Percentiles rank a stretch among this genome's conserved stretches.
phyloP scores from a whole-genome alignment of 2,329 filamentous ascomycete genomes.

The Pseudogymnoascus sp. region DNA sequence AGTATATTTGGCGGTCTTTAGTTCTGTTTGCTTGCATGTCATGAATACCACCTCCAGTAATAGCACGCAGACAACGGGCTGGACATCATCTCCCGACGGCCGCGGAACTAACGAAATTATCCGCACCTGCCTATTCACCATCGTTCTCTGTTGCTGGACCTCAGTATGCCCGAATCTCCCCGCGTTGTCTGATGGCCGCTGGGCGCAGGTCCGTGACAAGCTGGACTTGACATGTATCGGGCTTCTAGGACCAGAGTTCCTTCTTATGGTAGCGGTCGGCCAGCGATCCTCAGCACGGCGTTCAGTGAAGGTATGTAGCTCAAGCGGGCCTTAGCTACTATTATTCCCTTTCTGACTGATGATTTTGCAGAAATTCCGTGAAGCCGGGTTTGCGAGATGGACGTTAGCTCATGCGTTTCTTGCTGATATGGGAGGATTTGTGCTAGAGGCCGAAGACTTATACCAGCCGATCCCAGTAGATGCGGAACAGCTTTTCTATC shows the following conservation, averaged over 20 bases:
- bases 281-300: conserved; percentile 32
- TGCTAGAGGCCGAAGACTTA: conserved; percentile 28
- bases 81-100: conserved; percentile 32
- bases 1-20: not conserved
- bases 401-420: conserved; percentile 37
- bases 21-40: not conserved
- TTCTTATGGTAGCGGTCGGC: conserved; percentile 32
- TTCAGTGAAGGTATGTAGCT: conserved; percentile 28
- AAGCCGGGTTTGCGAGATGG: conserved; percentile 28
- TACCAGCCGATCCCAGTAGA: conserved; percentile 33
- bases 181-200: conserved; percentile 28
- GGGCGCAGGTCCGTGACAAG: conserved; percentile 30
- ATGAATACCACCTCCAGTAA: not conserved
- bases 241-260: conserved; percentile 35
- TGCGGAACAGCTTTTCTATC: conserved; percentile 31
- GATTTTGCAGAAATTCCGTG: conserved; percentile 16
- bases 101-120: conserved; percentile 39
- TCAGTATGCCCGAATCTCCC: conserved; percentile 36
- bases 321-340: not conserved
- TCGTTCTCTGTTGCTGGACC: conserved; percentile 38
- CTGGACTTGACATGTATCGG: conserved; percentile 32
- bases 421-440: conserved; percentile 38
- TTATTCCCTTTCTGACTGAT: not conserved
- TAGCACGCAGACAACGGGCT: conserved; percentile 25
- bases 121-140: conserved; percentile 35